Conservation (phyloP, 495 filamentous ascomycete species). For the Chaetomium cochliodes region DNA sequence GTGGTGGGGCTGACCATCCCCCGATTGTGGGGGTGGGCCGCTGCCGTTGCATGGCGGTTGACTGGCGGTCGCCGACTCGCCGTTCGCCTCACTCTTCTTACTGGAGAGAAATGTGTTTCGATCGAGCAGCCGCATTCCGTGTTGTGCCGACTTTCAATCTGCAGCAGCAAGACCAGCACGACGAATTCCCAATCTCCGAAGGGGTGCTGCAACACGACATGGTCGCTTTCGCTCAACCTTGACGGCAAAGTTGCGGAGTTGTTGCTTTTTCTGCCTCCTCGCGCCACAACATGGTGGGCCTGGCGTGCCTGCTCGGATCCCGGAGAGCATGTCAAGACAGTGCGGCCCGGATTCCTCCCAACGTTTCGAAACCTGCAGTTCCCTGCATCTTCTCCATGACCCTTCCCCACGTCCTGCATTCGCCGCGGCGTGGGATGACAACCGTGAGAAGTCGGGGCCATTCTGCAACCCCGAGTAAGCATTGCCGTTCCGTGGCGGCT, state of each 20-base stretch:
- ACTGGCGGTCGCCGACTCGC: background rate
- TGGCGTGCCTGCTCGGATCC: background rate
- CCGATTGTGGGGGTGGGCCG: slow-evolving; percentile 4
- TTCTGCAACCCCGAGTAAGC: background rate
- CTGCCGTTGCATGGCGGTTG: background rate
- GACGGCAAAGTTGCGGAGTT: background rate
- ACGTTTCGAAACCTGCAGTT: background rate
- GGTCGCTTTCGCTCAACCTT: background rate
- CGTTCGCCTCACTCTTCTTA: slow-evolving; percentile 1
- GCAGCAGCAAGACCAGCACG: too few species aligned
- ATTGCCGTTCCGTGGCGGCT: background rate
- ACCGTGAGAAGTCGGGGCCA: background rate
- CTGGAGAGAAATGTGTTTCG: background rate
- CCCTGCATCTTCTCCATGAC: too few species aligned
- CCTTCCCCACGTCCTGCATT: background rate
- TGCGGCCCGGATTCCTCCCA: background rate
- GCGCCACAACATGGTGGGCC: too few species aligned
- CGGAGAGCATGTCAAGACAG: background rate
- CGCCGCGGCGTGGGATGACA: background rate
- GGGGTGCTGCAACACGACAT: background rate
- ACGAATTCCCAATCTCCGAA: too few species aligned
- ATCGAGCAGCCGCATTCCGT: background rate
- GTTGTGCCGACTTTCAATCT: background rate
- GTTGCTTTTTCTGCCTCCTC: background rate
- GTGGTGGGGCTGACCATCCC: slow-evolving; percentile 1